Evolutionary conservation across 108 stramenopile species (phyloP), one percentile per base, ranked within the genome.

Genomic region (Aurantiochytrium sp.): DNA sequence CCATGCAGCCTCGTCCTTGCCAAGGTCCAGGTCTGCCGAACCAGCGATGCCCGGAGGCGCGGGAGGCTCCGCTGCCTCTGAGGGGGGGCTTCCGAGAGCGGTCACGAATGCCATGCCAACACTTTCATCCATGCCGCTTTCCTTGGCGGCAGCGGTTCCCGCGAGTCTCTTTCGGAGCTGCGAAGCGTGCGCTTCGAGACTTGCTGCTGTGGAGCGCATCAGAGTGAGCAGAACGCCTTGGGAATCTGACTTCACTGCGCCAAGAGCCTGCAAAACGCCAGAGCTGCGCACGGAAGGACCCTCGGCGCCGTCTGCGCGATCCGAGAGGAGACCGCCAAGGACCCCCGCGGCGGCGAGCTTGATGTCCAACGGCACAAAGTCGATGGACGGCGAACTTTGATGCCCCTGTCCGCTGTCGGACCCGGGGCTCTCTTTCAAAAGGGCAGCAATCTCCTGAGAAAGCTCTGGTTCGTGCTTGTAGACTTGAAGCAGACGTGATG

Each of bases 401-500:
- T 18, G 35, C 4, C 4, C 4, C 10, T 69, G 25, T 83, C 76
- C 45, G 0, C n/a, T 12, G 51, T 16, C 19, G 14, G 10, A 12
- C 18, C 2, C 6, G 45, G 10, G 25, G 49, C 45, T 35, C 14
- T 83, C 51, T 25, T 83, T 53, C 18, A 83, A 23, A 12, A 83
- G 51, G 43, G 16, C 23, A 45, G 51, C 76, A 23, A 83, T 47
- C 16, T 83, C 76, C 76, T 83, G 76, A 12, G 51, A 19, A 2
- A 83, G 76, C 51, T 83, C 76, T 16, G 76, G 76, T 23, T 83
- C 76, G 76, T 83, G 45, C 23, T 83, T 47, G 51, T 53, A 83
- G 76, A 25, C 44, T 6, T 53, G 45, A 35, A 83, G 23, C 45
- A 83, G 49, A 6, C 43, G 12, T 12, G n/a, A 0, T 23, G 51